Evolutionary conservation across 1,284 basidiomycete species (phyloP), one percentile per base, ranked within the genome.

Genomic region (Takashimella koratensis): DNA sequence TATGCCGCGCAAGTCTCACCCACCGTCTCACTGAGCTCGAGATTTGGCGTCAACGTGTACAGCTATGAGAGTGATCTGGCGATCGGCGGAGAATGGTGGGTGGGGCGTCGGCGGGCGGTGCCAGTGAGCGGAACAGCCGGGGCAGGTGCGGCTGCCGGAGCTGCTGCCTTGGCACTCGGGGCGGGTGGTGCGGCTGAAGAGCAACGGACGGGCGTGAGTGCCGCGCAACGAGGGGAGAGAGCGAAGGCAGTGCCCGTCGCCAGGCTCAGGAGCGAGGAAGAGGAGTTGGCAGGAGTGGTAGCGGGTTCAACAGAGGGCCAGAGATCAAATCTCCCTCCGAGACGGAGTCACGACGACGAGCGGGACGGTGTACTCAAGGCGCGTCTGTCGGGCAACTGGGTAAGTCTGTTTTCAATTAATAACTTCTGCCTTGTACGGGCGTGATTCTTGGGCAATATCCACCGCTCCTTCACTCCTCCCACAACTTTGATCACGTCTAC

Each of bases 11-110:
- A 86, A 47, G 86, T 93, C 23, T 88, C 89, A 1, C 82, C 83
- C 2, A 90, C 95, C 70, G 82, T 98, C n/a, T 85, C 90, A 0
- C 76, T 97, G 5, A 88, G 88, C 51, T 90, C 91, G 2, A 83
- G 95, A 16, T 98, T 95, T 70, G 93, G 97, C 68, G 93, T 98
- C 76, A 98, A 98, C 67, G 84, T 95, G 23, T 97, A 96, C 70
- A 93, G 89, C 68, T 98, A 95, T 75, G 92, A 96, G 65, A 92
- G 89, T 68, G 94, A 97, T 71, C 88, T 93, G 84, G 87, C 90
- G 4, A 81, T 98, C 75, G 95, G 90, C n/a, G 86, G 87, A 2
- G 91, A 94, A 74, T 93, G 89, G 88, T 93, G 90, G 89, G 81
- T 91, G 65, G 82, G 88, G 13, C 82, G 73, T 23, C 52, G 68